Evolutionary conservation across 176 grass and related monocot genomes (phyloP).

Genomic region (Zizania latifolia): DNA sequence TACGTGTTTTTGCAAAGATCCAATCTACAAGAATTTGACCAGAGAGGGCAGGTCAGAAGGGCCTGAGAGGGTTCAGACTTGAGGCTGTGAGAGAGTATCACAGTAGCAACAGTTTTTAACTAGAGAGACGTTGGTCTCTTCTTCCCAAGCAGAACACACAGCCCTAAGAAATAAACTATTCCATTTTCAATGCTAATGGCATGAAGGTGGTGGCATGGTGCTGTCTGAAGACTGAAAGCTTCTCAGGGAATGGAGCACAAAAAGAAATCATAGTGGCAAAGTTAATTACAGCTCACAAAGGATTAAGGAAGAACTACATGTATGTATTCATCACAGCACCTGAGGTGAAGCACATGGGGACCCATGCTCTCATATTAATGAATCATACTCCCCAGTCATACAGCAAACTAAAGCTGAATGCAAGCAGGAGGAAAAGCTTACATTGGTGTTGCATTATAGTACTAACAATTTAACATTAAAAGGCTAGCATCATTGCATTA

Average conservation of each 20-base stretch:
- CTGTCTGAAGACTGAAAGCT: conserved; percentile 22
- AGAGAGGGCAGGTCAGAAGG: not conserved
- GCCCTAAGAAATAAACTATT: conserved; percentile 37
- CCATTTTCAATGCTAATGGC: not conserved
- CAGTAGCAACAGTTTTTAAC: not conserved
- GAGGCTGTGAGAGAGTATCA: too few species aligned
- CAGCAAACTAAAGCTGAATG: conserved; percentile 33
- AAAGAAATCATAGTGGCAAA: conserved; percentile 26
- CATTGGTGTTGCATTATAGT: conserved; percentile 26
- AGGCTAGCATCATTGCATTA: conserved; percentile 13
- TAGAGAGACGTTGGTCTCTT: too few species aligned
- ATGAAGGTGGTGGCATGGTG: not conserved
- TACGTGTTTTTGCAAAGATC: too few species aligned
- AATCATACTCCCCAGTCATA: conserved; percentile 39
- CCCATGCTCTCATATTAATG: conserved; percentile 41
- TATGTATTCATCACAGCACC: conserved; percentile 15
- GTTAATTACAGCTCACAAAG: conserved; percentile 26
- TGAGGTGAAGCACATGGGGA: conserved; percentile 32
- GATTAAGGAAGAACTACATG: not conserved
- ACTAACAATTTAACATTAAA: conserved; percentile 7
- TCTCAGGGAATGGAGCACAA: conserved; percentile 25
- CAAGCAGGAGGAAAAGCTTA: conserved; percentile 1
- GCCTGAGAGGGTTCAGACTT: not conserved
- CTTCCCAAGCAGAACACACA: too few species aligned
- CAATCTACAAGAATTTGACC: too few species aligned